Base-by-base conservation (phyloP, 2,329 filamentous ascomycete genomes). In the Fusarium coicis region DNA sequence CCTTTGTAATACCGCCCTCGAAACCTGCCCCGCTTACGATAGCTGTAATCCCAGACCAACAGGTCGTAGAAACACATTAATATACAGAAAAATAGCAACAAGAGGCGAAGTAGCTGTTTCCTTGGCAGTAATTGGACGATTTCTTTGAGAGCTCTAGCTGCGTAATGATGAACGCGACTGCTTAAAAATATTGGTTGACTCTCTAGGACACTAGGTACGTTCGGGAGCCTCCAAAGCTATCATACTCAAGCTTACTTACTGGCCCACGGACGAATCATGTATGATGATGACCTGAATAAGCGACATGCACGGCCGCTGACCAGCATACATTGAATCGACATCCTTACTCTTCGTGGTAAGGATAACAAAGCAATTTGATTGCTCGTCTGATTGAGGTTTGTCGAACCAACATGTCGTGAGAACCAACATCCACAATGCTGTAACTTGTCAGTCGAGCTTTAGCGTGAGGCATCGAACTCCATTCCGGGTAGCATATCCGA, bases 51-150 rank as follows among this genome's bases (percentile, higher is more conserved):
- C 18, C 26, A 47, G 10, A 30, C 12, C 12, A 21, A 21, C 4
- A 10, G 4, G 19, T 30, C 4, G 14, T 21, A 16, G 26, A 30
- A 47, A 30, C 4, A 30, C 0, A 21, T 30, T 47, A 4, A 10
- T 3, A 30, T 21, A 26, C 4, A 11, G 12, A 21, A 28, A 4
- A 11, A 15, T 28, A 47, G 18, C 19, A 18, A 28, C 4, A 30
- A 21, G 19, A 21, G 26, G 9, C 12, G 9, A 30, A 1, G 2
- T 3, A 4, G 44, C 12, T 47, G 6, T 21, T 7, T 8, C 2
- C 19, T 19, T 28, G 12, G 26, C 19, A 47, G 26, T 5, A 10
- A 15, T 28, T 14, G 0, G 21, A 28, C 6, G 0, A 21, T 21
- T 47, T 2, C 12, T 21, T 47, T 47, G 6, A 2, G 9, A 28